These are phyloP conservation scores for Fusarium clavum DNA, from an alignment of 2,329 filamentous ascomycete genomes.

Conservation along the genomic window DNA sequence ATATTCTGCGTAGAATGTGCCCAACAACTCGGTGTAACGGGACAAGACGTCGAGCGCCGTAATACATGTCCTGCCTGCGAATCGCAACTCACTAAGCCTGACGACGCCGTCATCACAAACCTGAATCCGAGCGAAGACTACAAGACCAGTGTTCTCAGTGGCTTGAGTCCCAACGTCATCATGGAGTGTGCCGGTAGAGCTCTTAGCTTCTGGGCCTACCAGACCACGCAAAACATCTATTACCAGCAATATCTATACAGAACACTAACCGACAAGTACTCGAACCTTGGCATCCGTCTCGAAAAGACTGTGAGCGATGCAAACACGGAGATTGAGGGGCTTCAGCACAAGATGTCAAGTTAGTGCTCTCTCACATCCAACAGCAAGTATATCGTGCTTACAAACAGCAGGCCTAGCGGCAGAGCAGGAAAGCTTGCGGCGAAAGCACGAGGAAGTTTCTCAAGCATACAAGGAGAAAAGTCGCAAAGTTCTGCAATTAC, in stretches of 20 bases:
- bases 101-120: constrained; percentile 78
- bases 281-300: constrained; percentile 71
- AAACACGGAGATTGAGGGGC: constrained; percentile 74
- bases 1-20: constrained; percentile 86
- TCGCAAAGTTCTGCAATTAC: constrained; percentile 74
- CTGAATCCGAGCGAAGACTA: constrained; percentile 88
- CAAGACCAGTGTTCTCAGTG: constrained; percentile 87
- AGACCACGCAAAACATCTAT: constrained; percentile 82
- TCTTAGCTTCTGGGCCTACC: constrained; percentile 87
- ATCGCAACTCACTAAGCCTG: constrained; percentile 73
- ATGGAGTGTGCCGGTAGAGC: constrained; percentile 88
- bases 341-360: constrained; percentile 76
- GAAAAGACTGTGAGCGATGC: constrained; percentile 81
- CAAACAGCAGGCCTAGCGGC: constrained; percentile 61
- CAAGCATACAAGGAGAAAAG: constrained; percentile 77
- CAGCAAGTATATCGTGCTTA: constrained; percentile 10
- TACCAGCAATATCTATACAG: constrained; percentile 83
- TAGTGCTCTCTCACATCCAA: constrained; percentile 35
- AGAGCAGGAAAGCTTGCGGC: constrained; percentile 72
- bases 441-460: constrained; percentile 78
- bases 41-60: constrained; percentile 49
- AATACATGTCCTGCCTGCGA: constrained; percentile 81
- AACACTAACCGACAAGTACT: constrained; percentile 78
- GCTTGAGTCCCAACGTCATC: constrained; percentile 81
- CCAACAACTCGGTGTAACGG: constrained; percentile 70